phyloP scores from a whole-genome alignment of 495 filamentous ascomycete species.

The Copromyces sp. region DNA sequence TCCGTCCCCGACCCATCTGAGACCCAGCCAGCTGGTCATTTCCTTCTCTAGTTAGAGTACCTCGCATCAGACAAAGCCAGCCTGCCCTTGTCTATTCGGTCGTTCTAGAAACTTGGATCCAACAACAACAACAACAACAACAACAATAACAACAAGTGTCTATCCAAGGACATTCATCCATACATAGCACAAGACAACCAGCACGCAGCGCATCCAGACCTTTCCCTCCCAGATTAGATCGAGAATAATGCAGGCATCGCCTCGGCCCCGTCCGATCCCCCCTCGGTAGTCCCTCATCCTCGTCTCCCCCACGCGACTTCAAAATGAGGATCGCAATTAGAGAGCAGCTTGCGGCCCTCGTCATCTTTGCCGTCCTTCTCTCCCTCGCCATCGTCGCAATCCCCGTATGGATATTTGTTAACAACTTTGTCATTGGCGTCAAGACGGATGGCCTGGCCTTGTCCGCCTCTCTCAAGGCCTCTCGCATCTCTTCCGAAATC shows the following conservation, averaged over 20 bases:
- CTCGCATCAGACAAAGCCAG: not conserved
- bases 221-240: not conserved
- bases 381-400: conserved; percentile 47
- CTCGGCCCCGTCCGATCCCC: not conserved
- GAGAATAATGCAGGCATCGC: not conserved
- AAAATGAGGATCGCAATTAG: conserved; percentile 76
- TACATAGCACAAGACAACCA: not conserved
- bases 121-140: not conserved
- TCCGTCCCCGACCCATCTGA: not conserved
- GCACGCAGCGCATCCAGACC: not conserved
- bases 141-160: not conserved
- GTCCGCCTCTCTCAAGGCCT: conserved; percentile 75
- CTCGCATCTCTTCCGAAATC: conserved; percentile 66
- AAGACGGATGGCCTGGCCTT: conserved; percentile 51
- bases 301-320: not conserved
- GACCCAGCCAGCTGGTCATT: not conserved
- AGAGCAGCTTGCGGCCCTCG: conserved; percentile 68
- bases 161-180: not conserved
- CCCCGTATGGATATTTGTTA: conserved; percentile 59
- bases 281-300: not conserved
- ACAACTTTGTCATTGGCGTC: conserved; percentile 60
- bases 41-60: not conserved
- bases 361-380: conserved; percentile 57
- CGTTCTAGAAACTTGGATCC: not conserved
- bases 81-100: not conserved